Conservation (phyloP, 176 grass and related monocot genomes). For the Aegilops sharonensis region DNA sequence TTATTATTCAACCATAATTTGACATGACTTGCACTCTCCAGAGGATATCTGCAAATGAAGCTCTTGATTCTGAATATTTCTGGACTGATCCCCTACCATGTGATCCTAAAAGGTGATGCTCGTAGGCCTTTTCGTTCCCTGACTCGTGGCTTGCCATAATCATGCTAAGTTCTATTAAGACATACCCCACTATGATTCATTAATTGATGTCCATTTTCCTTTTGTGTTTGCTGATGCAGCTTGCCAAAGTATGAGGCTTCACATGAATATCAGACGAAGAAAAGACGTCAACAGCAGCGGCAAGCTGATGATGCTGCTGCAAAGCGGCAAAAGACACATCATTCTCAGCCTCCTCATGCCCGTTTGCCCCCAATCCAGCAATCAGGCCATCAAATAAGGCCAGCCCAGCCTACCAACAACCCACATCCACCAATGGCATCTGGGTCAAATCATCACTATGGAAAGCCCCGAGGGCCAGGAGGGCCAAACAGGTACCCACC, state of each 20-base stretch:
- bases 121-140: not conserved
- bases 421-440: conserved; percentile 56
- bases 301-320: conserved; percentile 66
- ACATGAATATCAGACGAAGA: conserved; percentile 73
- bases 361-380: conserved; percentile 72
- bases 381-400: conserved; percentile 51
- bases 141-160: not conserved
- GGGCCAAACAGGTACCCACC: conserved; percentile 57
- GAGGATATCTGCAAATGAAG: conserved; percentile 73
- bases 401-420: conserved; percentile 49
- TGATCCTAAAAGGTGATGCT: conserved; percentile 68
- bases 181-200: not conserved
- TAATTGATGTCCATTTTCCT: not conserved
- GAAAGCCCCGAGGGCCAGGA: conserved; percentile 52
- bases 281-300: conserved; percentile 64
- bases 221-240: conserved; percentile 32
- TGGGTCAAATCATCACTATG: conserved; percentile 53
- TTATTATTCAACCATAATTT: conserved; percentile 23
- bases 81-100: conserved; percentile 74
- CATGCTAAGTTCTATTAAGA: not conserved
- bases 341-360: conserved; percentile 52
- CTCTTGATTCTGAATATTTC: conserved; percentile 80
- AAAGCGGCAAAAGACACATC: conserved; percentile 60
- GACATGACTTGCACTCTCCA: conserved; percentile 30
- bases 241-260: conserved; percentile 72